Percentiles rank a stretch among this genome's conserved stretches.
Conservation (phyloP, 2,329 filamentous ascomycete species). For the Alternaria triticina region DNA sequence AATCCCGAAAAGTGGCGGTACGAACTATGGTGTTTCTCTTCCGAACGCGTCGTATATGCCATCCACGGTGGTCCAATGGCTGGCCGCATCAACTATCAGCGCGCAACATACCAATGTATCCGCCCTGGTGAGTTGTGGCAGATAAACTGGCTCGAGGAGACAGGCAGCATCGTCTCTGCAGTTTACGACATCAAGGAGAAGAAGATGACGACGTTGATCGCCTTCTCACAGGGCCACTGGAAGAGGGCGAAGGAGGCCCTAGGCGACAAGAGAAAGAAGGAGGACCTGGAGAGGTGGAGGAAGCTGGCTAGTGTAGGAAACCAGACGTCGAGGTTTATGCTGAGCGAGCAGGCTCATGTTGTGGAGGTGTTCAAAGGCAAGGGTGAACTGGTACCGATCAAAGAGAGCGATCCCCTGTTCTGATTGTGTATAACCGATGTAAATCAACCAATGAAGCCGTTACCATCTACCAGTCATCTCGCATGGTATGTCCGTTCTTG, state of each 20-base stretch:
- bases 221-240: slow-evolving; percentile 64
- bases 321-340: slow-evolving; percentile 58
- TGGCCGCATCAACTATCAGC: slow-evolving; percentile 59
- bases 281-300: slow-evolving; percentile 61
- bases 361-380: slow-evolving; percentile 58
- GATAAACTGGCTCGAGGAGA: slow-evolving; percentile 67
- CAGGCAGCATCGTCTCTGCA: slow-evolving; percentile 62
- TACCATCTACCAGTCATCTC: background rate
- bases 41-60: slow-evolving; percentile 61
- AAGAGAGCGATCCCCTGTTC: slow-evolving; percentile 26
- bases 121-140: slow-evolving; percentile 66
- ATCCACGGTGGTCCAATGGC: slow-evolving; percentile 66
- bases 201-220: slow-evolving; percentile 60
- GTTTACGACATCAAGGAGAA: slow-evolving; percentile 61
- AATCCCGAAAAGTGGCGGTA: slow-evolving; percentile 66
- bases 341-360: slow-evolving; percentile 62
- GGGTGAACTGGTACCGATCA: slow-evolving; percentile 57
- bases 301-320: slow-evolving; percentile 56
- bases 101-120: slow-evolving; percentile 63
- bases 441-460: background rate
- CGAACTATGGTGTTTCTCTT: slow-evolving; percentile 67
- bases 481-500: background rate
- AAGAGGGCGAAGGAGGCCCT: slow-evolving; percentile 58
- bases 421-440: background rate
- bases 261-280: slow-evolving; percentile 62